A percentile compares a stretch with the other conserved stretches of the same genome.
Conservation (phyloP, 208 protist genomes). For the Crithidia fasciculata region DNA sequence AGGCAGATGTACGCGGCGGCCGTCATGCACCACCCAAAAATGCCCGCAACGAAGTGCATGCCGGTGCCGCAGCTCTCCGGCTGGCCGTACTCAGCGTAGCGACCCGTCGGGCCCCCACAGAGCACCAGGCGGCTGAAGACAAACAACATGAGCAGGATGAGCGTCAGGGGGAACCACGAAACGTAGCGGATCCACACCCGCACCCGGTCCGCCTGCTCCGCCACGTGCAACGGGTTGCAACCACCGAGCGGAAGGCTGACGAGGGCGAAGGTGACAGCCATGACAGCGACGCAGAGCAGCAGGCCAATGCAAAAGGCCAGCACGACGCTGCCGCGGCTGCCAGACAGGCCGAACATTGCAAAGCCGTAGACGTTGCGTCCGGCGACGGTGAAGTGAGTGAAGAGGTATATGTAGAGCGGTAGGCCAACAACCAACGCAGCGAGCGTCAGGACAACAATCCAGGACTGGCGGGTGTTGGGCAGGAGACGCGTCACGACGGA, state of each 20-base stretch:
- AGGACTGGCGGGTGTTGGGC: conserved; percentile 30
- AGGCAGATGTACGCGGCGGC: conserved; percentile 18
- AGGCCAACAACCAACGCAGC: conserved; percentile 14
- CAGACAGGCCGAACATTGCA: conserved; percentile 22
- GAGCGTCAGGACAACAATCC: conserved; percentile 27
- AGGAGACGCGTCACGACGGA: conserved; percentile 21
- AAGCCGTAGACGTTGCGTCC: conserved; percentile 25
- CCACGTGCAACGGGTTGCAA: conserved; percentile 21
- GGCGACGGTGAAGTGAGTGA: conserved; percentile 22
- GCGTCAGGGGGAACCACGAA: conserved; percentile 25
- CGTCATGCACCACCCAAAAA: conserved; percentile 17
- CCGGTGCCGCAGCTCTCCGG: conserved; percentile 18
- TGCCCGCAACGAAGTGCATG: conserved; percentile 8
- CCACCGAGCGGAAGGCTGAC: conserved; percentile 19
- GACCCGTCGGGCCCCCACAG: conserved; percentile 14
- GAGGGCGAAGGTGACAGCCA: conserved; percentile 2
- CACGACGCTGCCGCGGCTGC: neutral
- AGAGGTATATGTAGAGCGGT: conserved; percentile 28
- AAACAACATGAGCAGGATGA: conserved; percentile 26
- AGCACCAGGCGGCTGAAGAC: conserved; percentile 14
- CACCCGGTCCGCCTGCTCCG: conserved; percentile 8
- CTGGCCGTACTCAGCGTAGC: neutral
- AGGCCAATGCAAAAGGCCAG: conserved; percentile 9
- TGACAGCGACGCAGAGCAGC: conserved; percentile 15
- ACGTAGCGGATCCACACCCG: conserved; percentile 14